These are phyloP conservation scores for Coemansia sp. DNA, from an alignment of 192 early-diverging fungal species.

Conservation along the genomic window DNA sequence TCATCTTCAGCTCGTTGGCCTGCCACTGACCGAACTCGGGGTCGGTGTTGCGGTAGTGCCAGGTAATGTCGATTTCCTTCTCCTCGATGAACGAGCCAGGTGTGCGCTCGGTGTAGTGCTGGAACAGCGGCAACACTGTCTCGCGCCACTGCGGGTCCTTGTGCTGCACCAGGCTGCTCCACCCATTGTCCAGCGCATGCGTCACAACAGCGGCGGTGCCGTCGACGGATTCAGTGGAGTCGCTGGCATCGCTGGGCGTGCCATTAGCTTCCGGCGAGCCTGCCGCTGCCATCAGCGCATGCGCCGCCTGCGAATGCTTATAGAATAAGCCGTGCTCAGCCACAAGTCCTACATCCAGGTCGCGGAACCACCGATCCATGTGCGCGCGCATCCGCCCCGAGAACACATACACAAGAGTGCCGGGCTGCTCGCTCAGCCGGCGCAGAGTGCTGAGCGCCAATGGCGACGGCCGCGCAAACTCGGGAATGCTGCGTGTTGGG, in stretches of 20 bases:
- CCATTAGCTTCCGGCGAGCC: conserved; percentile 4
- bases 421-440: conserved; percentile 67
- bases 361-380: conserved; percentile 90
- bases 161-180: conserved; percentile 88
- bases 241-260: conserved; percentile 8
- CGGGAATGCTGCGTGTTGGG: conserved; percentile 80
- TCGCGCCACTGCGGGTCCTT: conserved; percentile 90
- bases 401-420: conserved; percentile 93
- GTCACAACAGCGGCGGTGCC: background rate
- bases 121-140: conserved; percentile 90
- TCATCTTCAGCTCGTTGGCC: conserved; percentile 95
- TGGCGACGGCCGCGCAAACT: conserved; percentile 88
- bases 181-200: conserved; percentile 42
- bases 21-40: conserved; percentile 97
- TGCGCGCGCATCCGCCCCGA: conserved; percentile 88
- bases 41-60: conserved; percentile 96
- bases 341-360: conserved; percentile 83
- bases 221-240: background rate
- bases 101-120: conserved; percentile 97
- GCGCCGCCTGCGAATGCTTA: conserved; percentile 73
- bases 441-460: conserved; percentile 70
- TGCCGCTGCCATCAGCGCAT: conserved; percentile 2
- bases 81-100: conserved; percentile 98
- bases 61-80: conserved; percentile 98
- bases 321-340: conserved; percentile 99